Evolutionary conservation across 1,284 basidiomycete species (phyloP), one percentile per base, ranked within the genome.

Genomic region (Pseudozyma thailandica): DNA sequence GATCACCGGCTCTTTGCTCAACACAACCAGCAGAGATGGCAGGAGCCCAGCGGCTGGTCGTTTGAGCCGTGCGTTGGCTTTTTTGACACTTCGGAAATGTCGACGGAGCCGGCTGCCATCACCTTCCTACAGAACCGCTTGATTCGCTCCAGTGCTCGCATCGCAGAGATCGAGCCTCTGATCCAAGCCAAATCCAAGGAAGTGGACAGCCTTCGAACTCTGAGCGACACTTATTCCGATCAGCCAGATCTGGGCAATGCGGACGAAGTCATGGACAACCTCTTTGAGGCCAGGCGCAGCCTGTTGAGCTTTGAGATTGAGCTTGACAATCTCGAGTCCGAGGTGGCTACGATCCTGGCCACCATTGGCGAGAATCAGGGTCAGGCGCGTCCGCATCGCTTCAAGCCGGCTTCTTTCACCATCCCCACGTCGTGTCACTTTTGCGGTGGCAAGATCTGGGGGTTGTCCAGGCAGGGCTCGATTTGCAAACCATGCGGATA

Each of bases 31-130:
- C 60, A 71, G 20, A 55, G 70, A 12, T 77, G 65, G 61, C 65
- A 70, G 20, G 69, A 72, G 49, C 75, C 75, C 9, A 30, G 28
- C 12, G 72, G 66, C 21, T 72, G 64, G 60, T 41, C 46, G 2
- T 77, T 77, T 18, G 75, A 77, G 56, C 75, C 75, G 4, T 77
- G 75, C 26, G 50, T 62, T 12, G 75, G 72, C 54, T 77, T 77
- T 46, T 77, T 77, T 25, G 75, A 77, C 55, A 75, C 56, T 9
- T n/a, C 69, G 10, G 75, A 74, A 15, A 68, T 73, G 70, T 71
- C 62, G 20, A 63, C 61, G 4, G 66, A 72, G 31, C 59, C 56
- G 6, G 35, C 61, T 8, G 55, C 75, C 8, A 54, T 62, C 41
- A 62, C 53, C 9, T 68, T 70, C 44, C 53, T 77, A 27, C 73